phyloP scores from a whole-genome alignment of 2,329 filamentous ascomycete genomes.

The Trichoderma oligosporum region DNA sequence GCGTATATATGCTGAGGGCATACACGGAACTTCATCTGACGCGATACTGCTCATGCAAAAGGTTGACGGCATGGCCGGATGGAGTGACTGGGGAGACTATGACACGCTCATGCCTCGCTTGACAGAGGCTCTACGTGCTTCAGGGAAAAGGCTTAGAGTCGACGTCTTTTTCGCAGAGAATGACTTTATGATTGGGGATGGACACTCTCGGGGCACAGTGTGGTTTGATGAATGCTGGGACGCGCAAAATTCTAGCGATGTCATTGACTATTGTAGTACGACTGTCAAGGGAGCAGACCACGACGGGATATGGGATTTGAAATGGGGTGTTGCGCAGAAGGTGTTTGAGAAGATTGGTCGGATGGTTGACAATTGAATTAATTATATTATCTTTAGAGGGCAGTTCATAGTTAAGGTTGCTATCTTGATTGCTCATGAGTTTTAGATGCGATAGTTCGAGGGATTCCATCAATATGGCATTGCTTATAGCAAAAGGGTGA shows the following conservation, averaged over 20 bases:
- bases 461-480: too few relatives aligned
- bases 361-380: background rate
- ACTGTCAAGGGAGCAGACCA: constrained; percentile 29
- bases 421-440: too few relatives aligned
- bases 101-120: constrained; percentile 29
- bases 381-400: background rate
- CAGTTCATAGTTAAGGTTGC: background rate
- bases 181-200: constrained; percentile 30
- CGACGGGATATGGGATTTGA: constrained; percentile 27
- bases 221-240: constrained; percentile 33
- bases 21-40: constrained; percentile 29
- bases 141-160: constrained; percentile 23
- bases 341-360: constrained; percentile 22
- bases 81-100: constrained; percentile 33
- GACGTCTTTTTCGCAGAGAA: constrained; percentile 30
- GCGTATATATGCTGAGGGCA: constrained; percentile 26
- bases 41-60: constrained; percentile 30
- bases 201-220: constrained; percentile 24
- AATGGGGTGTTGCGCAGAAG: constrained; percentile 21
- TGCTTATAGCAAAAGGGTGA: too few relatives aligned
- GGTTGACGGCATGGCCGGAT: constrained; percentile 22
- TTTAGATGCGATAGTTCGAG: too few relatives aligned
- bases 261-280: constrained; percentile 25
- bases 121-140: constrained; percentile 21
- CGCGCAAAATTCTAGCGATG: constrained; percentile 6